phyloP scores from a whole-genome alignment of 805 yeast species.

The Hanseniaspora taiwanica region DNA sequence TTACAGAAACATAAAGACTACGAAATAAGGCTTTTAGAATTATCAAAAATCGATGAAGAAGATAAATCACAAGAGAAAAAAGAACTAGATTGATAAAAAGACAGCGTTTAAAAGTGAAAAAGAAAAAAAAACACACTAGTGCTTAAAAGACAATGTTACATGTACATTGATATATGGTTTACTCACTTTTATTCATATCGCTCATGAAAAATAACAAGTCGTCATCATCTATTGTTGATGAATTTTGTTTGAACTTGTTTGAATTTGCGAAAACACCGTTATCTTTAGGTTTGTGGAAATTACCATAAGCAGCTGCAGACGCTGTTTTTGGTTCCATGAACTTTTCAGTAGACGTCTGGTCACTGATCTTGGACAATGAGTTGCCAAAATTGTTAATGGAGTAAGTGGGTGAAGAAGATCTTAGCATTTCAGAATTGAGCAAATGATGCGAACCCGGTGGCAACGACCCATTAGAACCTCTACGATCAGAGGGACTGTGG shows the following conservation, averaged over 20 bases:
- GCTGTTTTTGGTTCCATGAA: slow-evolving; percentile 21
- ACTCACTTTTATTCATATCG: slow-evolving; percentile 42
- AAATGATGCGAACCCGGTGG: slow-evolving; percentile 23
- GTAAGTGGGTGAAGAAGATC: slow-evolving; percentile 4
- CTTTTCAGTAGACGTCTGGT: slow-evolving; percentile 14
- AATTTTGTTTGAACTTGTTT: not conserved
- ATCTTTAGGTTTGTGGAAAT: slow-evolving; percentile 18
- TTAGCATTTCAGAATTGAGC: slow-evolving; percentile 17
- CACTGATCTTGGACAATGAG: slow-evolving; percentile 12
- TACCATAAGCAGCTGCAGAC: slow-evolving; percentile 23
- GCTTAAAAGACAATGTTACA: not conserved
- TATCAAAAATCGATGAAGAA: slow-evolving; percentile 8
- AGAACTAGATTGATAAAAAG: not conserved
- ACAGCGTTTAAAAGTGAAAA: not conserved
- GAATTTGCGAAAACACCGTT: slow-evolving; percentile 10
- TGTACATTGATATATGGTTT: not conserved
- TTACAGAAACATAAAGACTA: slow-evolving; percentile 23
- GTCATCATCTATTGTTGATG: slow-evolving; percentile 37
- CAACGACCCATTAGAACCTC: slow-evolving; percentile 12
- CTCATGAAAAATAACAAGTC: slow-evolving; percentile 61
- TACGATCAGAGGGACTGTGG: not conserved
- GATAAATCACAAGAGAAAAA: not conserved
- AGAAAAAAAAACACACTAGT: not conserved
- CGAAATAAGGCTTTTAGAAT: slow-evolving; percentile 18
- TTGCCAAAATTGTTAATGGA: slow-evolving; percentile 9